Evolutionary conservation across 108 stramenopile genomes (phyloP), one percentile per base, ranked within the genome.

Genomic region (Halocafeteria seosinensis): DNA sequence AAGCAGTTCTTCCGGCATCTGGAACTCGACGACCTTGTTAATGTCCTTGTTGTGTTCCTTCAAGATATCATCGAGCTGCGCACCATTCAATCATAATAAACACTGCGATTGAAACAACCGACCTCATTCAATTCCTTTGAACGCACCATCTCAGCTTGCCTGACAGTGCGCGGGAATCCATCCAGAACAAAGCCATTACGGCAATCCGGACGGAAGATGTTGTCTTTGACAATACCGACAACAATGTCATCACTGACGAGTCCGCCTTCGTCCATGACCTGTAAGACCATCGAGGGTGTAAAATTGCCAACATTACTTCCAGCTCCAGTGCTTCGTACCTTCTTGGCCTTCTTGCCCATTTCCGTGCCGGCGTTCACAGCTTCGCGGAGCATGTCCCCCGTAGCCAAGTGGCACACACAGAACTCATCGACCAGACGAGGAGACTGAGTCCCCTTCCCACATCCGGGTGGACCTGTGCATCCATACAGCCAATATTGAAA

Each of bases 351-450:
- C 63, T 82, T 76, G 6, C 97, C 97, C 28, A 99, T 80, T 55
- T 92, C 90, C 0, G 90, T 93, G 68, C 88, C 85, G 35, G 84
- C 83, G 25, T 84, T 52, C n/a, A 99, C 97, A 50, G 97, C 97
- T 2, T 87, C 93, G 42, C 97, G 88, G 69, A 99, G 84, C 94
- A 99, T 99, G 78, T 99, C 97, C 25, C 97, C 97, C 26, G 79
- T 81, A 25, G 78, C 62, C 27, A 82, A 50, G 55, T 81, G 81
- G 68, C 71, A 67, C 11, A 63, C 62, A 50, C 66, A 67, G 36
- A 50, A 67, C 30, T 67, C n/a, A 25, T 37, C 61, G 25, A 35
- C 33, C 24, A 67, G 11, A 25, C 32, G 61, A 5, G 66, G 66
- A 50, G 53, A 13, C 66, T 67, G 66, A 42, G 66, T 67, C 34